A percentile compares a stretch with the other conserved stretches of the same genome.
Conservation (phyloP, 2,329 filamentous ascomycete genomes). For the Simplicillium aogashimaense region DNA sequence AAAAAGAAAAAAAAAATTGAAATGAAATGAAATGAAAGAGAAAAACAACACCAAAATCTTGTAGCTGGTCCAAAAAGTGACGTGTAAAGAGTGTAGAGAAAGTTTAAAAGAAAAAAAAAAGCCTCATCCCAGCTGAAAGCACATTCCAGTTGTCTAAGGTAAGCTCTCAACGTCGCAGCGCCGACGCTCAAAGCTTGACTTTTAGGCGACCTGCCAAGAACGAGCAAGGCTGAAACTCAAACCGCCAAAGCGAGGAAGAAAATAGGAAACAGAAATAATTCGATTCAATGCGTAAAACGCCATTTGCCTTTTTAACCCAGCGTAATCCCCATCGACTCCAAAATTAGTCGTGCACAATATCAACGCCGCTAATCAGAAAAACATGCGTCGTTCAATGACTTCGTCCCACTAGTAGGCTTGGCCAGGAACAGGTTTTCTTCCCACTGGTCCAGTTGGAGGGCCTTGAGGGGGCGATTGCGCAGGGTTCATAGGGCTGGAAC, state of each 20-base stretch:
- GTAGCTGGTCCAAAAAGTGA: too few relatives aligned
- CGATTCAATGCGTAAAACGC: too few relatives aligned
- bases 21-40: constrained; percentile 5
- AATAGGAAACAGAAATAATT: too few relatives aligned
- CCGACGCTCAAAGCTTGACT: too few relatives aligned
- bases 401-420: constrained; percentile 32
- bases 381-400: background rate
- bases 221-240: too few relatives aligned
- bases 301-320: background rate
- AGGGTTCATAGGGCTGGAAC: constrained; percentile 35
- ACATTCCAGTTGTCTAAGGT: too few relatives aligned
- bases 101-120: constrained; percentile 13
- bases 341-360: background rate
- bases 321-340: too few relatives aligned
- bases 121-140: background rate
- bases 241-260: too few relatives aligned
- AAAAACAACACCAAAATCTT: constrained; percentile 2
- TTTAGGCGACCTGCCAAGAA: too few relatives aligned
- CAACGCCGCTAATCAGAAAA: constrained; percentile 3
- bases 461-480: constrained; percentile 17
- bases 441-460: constrained; percentile 31
- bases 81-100: constrained; percentile 19
- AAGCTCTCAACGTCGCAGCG: too few relatives aligned
- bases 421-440: constrained; percentile 46
- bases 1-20: background rate